Conservation (phyloP, 164 flowering plant genomes). For the Vitis rupestris region DNA sequence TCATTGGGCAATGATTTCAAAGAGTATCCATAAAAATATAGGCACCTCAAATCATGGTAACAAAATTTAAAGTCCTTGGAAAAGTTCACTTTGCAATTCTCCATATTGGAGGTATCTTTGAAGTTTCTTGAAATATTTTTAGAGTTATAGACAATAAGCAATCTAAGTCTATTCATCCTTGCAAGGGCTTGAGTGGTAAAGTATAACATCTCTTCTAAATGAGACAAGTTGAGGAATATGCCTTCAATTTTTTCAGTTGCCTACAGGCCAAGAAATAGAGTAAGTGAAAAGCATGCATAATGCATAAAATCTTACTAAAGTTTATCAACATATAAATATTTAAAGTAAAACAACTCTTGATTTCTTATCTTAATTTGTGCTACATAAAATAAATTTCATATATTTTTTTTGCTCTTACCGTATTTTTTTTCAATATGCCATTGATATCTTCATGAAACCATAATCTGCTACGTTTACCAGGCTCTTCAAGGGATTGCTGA, state of each 20-base stretch:
- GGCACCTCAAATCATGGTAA: slow-evolving; percentile 1
- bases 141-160: background rate
- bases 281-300: no score
- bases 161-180: background rate
- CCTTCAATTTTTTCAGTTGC: slow-evolving; percentile 10
- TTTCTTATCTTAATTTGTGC: no score
- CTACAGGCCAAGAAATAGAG: background rate
- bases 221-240: background rate
- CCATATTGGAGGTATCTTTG: background rate
- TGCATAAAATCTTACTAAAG: no score
- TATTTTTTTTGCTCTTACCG: background rate
- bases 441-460: background rate
- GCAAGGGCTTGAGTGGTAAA: background rate
- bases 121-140: no score
- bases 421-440: background rate
- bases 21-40: slow-evolving; percentile 1
- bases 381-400: no score
- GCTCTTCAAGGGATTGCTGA: slow-evolving; percentile 6
- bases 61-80: background rate
- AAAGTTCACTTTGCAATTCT: background rate
- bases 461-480: slow-evolving; percentile 9
- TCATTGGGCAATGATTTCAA: background rate
- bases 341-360: no score
- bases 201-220: background rate
- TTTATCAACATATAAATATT: no score